These are phyloP conservation scores for Nannizziopsis arthrosporioides DNA, from an alignment of 2,329 filamentous ascomycete species.

Conservation along the genomic window DNA sequence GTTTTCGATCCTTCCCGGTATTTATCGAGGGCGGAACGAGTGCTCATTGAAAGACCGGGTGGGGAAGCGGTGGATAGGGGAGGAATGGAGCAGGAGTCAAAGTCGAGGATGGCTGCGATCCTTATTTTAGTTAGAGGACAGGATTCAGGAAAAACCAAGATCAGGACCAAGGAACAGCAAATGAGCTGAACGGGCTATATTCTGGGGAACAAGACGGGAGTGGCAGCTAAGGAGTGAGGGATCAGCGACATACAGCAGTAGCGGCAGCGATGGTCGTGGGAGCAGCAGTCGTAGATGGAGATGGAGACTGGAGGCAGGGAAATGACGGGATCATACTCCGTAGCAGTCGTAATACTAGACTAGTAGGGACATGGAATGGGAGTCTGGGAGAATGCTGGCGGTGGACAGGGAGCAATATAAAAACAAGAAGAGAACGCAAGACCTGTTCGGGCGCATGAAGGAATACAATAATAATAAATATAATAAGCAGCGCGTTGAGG, in stretches of 20 bases:
- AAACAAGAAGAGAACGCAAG: no score
- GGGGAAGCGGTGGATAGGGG: slow-evolving; percentile 11
- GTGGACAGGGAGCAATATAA: no score
- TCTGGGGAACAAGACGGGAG: not conserved
- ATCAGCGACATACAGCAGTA: slow-evolving; percentile 7
- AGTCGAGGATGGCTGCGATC: not conserved
- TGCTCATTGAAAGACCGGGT: slow-evolving; percentile 30
- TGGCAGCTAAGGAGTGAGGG: not conserved
- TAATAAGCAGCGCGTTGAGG: no score
- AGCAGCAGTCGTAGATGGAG: no score
- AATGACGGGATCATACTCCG: slow-evolving; percentile 3
- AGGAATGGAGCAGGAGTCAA: not conserved
- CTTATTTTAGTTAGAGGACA: slow-evolving; percentile 2
- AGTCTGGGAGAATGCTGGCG: no score
- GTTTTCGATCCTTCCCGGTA: slow-evolving; percentile 23
- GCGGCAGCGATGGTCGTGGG: not conserved
- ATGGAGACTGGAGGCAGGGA: slow-evolving; percentile 2
- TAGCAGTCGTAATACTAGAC: no score
- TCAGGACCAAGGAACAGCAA: slow-evolving; percentile 4
- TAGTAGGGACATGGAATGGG: no score
- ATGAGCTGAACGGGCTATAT: not conserved
- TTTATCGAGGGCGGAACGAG: slow-evolving; percentile 29
- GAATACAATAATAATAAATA: no score
- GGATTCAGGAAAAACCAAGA: slow-evolving; percentile 12
- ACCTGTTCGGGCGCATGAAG: no score